Percentiles rank a stretch among this genome's conserved stretches.
Evolutionary conservation across 1,284 basidiomycete genomes (phyloP).

Genomic region (Leccinum colubrinum): DNA sequence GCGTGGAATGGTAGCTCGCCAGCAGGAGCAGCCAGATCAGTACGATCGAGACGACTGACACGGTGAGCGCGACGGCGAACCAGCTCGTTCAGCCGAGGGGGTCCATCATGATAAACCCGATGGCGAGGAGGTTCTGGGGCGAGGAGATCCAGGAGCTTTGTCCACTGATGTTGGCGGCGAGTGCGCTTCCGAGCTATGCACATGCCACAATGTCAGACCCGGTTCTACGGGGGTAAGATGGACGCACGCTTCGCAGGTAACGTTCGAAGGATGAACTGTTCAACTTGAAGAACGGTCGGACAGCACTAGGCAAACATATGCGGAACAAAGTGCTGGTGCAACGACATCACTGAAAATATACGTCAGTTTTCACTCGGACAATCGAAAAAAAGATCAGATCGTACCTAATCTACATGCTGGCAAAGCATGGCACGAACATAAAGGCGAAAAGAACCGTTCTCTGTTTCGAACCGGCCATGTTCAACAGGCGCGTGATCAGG

Average conservation of each 20-base stretch:
- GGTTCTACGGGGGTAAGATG: constrained; percentile 55
- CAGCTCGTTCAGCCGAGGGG: constrained; percentile 90
- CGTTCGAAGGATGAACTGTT: constrained; percentile 37
- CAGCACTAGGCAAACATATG: constrained; percentile 43
- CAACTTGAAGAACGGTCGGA: not conserved
- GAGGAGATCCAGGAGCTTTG: constrained; percentile 91
- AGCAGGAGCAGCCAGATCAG: constrained; percentile 92
- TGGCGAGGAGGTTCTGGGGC: constrained; percentile 88
- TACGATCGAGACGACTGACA: constrained; percentile 81
- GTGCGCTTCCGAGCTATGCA: constrained; percentile 86
- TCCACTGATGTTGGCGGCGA: constrained; percentile 80
- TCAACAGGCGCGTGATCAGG: constrained; percentile 92
- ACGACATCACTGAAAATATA: constrained; percentile 69
- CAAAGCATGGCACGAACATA: constrained; percentile 97
- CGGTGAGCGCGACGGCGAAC: constrained; percentile 94
- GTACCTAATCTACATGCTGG: constrained; percentile 88
- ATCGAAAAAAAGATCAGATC: no score
- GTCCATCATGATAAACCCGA: constrained; percentile 73
- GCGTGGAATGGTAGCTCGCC: constrained; percentile 74
- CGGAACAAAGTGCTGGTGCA: constrained; percentile 94
- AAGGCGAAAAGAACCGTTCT: constrained; percentile 88
- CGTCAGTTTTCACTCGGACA: constrained; percentile 8
- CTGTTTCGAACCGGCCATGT: constrained; percentile 87
- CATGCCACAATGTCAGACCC: constrained; percentile 2
- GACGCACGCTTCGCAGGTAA: constrained; percentile 86